phyloP scores from a whole-genome alignment of 352 stramenopile species.

The Phytophthora pisi region DNA sequence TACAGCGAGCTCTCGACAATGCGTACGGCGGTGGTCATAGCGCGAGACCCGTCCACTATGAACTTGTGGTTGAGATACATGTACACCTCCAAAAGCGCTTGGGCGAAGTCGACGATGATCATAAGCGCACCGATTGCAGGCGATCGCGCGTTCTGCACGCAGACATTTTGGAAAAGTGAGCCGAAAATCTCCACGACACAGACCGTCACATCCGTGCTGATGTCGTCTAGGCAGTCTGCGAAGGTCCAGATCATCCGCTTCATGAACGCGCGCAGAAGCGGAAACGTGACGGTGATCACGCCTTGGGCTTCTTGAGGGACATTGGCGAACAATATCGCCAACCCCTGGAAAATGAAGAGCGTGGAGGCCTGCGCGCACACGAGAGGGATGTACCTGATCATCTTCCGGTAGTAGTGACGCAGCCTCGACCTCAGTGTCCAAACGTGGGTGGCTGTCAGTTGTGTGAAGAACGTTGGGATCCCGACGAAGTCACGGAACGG shows the following conservation, averaged over 20 bases:
- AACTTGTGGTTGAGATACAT: conserved; percentile 35
- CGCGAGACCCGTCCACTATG: conserved; percentile 14
- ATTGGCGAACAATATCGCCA: conserved; percentile 25
- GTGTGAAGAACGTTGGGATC: not conserved
- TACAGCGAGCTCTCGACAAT: conserved; percentile 22
- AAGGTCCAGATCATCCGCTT: conserved; percentile 32
- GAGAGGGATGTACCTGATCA: conserved; percentile 22
- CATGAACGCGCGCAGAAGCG: conserved; percentile 15
- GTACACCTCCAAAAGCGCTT: conserved; percentile 18
- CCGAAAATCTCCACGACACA: conserved; percentile 37
- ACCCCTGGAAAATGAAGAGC: conserved; percentile 27
- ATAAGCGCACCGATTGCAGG: conserved; percentile 14
- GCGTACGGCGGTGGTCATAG: conserved; percentile 23
- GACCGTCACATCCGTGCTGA: conserved; percentile 35
- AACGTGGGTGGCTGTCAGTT: conserved; percentile 17
- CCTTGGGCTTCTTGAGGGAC: conserved; percentile 5
- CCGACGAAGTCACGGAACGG: conserved; percentile 28
- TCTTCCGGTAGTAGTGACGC: conserved; percentile 1
- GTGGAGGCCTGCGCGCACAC: conserved; percentile 16
- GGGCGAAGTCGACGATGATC: conserved; percentile 21
- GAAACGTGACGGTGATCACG: conserved; percentile 20
- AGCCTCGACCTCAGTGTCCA: conserved; percentile 16
- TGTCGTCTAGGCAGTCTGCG: conserved; percentile 20
- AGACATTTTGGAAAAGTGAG: conserved; percentile 38
- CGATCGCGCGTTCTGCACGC: conserved; percentile 27